Percentiles rank a stretch among this genome's conserved stretches.
phyloP scores from a whole-genome alignment of 495 filamentous ascomycete species.

The Penicillium bovifimosum region DNA sequence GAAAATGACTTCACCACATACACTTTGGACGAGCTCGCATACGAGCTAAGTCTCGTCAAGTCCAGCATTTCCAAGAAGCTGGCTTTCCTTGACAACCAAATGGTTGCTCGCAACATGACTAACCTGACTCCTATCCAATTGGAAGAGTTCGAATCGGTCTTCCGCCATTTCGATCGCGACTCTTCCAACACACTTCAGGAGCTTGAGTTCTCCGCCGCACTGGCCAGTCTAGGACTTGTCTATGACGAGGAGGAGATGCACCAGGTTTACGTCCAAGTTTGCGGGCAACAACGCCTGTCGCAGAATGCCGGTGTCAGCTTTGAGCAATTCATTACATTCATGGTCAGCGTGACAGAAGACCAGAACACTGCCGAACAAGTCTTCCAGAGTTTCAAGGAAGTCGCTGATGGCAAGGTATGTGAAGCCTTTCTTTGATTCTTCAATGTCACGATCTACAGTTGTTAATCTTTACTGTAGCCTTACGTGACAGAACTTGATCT shows the following conservation, averaged over 20 bases:
- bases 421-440: neutral
- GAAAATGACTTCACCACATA: slow-evolving; percentile 99
- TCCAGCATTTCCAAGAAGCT: slow-evolving; percentile 91
- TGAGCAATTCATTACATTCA: slow-evolving; percentile 98
- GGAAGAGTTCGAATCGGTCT: slow-evolving; percentile 96
- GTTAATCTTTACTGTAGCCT: slow-evolving; percentile 45
- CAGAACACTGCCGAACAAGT: slow-evolving; percentile 98
- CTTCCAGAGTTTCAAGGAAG: slow-evolving; percentile 92
- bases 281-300: slow-evolving; percentile 38
- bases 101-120: slow-evolving; percentile 96
- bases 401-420: slow-evolving; percentile 87
- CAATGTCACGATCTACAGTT: neutral
- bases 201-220: slow-evolving; percentile 88
- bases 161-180: slow-evolving; percentile 96
- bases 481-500: slow-evolving; percentile 98
- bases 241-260: slow-evolving; percentile 98
- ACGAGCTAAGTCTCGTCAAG: slow-evolving; percentile 87
- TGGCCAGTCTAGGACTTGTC: slow-evolving; percentile 87
- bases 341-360: slow-evolving; percentile 97
- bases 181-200: slow-evolving; percentile 85
- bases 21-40: slow-evolving; percentile 90
- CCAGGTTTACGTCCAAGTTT: slow-evolving; percentile 77
- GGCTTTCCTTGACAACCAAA: slow-evolving; percentile 93
- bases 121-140: slow-evolving; percentile 97
- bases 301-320: slow-evolving; percentile 70